Evolutionary conservation across 148 eudicot species (phyloP).

Genomic region (Rhododendron mucronatum): DNA sequence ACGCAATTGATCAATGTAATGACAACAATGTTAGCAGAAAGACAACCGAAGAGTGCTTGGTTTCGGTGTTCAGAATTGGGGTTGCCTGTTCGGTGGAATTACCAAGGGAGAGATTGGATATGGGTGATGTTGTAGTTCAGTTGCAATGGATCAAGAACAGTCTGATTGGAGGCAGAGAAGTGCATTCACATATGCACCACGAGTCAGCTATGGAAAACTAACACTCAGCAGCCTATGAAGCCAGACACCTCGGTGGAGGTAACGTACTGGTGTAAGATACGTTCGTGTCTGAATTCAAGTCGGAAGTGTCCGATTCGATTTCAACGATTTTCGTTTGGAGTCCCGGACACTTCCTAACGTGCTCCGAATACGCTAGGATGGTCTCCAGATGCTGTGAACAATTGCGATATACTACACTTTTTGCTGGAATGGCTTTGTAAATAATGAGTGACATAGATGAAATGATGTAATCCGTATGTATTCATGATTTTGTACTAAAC

Average conservation of each 20-base stretch:
- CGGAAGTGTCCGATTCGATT: neutral
- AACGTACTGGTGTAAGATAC: neutral
- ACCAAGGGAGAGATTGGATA: slow-evolving; percentile 1
- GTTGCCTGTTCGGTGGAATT: slow-evolving; percentile 9
- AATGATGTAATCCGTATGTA: neutral
- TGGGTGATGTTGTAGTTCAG: slow-evolving; percentile 6
- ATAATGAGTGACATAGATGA: neutral
- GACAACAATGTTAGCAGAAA: neutral
- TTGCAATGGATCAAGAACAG: neutral
- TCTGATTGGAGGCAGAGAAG: slow-evolving; percentile 1
- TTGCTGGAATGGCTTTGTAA: neutral
- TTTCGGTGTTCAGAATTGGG: neutral
- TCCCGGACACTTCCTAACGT: neutral
- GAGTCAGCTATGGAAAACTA: neutral
- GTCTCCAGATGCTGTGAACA: neutral
- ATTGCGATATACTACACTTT: neutral
- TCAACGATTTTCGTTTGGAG: neutral
- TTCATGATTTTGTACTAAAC: neutral
- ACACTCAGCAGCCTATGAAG: neutral
- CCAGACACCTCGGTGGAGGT: neutral
- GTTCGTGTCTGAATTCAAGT: neutral
- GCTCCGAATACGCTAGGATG: neutral
- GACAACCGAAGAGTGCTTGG: slow-evolving; percentile 9
- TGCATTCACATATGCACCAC: neutral
- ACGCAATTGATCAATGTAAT: neutral